These are phyloP conservation scores for Candida caryicola DNA, from an alignment of 805 yeast genomes.

Conservation along the genomic window DNA sequence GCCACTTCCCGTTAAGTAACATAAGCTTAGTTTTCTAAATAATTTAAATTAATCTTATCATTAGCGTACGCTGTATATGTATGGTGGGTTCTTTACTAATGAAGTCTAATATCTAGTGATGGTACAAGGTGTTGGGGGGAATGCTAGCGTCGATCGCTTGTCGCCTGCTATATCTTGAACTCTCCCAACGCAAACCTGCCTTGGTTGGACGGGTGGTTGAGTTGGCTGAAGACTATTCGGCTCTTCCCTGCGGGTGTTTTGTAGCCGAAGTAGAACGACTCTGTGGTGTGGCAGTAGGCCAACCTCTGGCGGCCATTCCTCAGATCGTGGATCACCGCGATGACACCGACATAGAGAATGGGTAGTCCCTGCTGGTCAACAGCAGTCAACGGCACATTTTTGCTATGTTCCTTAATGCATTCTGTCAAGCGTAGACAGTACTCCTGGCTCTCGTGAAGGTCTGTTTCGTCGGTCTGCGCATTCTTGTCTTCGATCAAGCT, in stretches of 20 bases:
- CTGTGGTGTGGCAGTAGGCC: conserved; percentile 38
- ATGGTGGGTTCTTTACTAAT: conserved; percentile 9
- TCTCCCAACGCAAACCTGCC: conserved; percentile 31
- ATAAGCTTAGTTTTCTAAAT: conserved; percentile 8
- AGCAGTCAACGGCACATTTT: conserved; percentile 10
- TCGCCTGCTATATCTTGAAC: conserved; percentile 9
- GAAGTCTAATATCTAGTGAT: not conserved
- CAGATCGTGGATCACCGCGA: conserved; percentile 18
- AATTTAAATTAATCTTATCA: conserved; percentile 9
- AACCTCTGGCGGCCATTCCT: conserved; percentile 10
- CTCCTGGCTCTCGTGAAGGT: too few relatives aligned
- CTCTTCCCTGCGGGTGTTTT: conserved; percentile 9
- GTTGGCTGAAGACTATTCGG: conserved; percentile 25
- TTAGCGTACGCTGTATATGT: conserved; percentile 14
- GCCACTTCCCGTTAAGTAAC: conserved; percentile 88
- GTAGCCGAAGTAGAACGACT: conserved; percentile 26
- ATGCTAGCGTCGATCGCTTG: too few relatives aligned
- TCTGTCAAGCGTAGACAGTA: conserved; percentile 18
- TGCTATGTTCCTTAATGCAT: conserved; percentile 12
- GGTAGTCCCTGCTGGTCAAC: conserved; percentile 9
- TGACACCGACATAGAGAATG: conserved; percentile 31
- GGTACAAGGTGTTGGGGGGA: too few relatives aligned
- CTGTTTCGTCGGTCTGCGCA: too few relatives aligned
- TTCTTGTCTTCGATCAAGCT: conserved; percentile 11
- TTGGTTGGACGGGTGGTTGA: conserved; percentile 10